Evolutionary conservation across 2,329 filamentous ascomycete species (phyloP).

Genomic region (Massarina eburnea): DNA sequence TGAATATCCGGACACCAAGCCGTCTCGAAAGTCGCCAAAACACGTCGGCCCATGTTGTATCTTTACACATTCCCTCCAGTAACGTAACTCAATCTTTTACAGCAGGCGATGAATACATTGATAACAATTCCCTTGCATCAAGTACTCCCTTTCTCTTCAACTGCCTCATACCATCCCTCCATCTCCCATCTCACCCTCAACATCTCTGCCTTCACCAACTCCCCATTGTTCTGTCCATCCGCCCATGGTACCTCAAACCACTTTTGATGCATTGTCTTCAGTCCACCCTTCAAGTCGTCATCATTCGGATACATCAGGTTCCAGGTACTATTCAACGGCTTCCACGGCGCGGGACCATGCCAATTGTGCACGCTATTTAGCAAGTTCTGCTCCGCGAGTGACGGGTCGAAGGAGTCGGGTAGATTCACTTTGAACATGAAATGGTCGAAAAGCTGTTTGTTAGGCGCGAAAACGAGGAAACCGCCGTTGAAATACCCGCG

Average conservation of each 20-base stretch:
- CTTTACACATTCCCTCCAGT: too few relatives aligned
- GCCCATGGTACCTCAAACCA: slow-evolving; percentile 24
- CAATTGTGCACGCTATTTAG: slow-evolving; percentile 47
- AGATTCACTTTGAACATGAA: slow-evolving; percentile 30
- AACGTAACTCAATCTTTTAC: too few relatives aligned
- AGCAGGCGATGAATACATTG: too few relatives aligned
- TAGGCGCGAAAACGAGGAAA: slow-evolving; percentile 45
- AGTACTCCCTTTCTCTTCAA: background rate
- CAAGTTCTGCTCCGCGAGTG: slow-evolving; percentile 45
- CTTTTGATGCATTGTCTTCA: slow-evolving; percentile 42
- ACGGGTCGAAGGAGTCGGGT: slow-evolving; percentile 40
- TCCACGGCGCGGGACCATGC: slow-evolving; percentile 47
- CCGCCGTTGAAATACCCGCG: slow-evolving; percentile 41
- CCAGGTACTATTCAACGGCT: slow-evolving; percentile 39
- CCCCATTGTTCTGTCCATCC: background rate
- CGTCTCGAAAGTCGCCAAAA: too few relatives aligned
- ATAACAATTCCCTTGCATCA: too few relatives aligned
- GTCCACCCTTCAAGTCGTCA: slow-evolving; percentile 30
- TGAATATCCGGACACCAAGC: too few relatives aligned
- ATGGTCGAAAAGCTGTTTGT: slow-evolving; percentile 40
- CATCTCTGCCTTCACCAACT: background rate
- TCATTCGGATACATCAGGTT: slow-evolving; percentile 39
- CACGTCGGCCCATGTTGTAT: too few relatives aligned
- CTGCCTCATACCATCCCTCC: slow-evolving; percentile 7
- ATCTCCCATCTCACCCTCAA: slow-evolving; percentile 1